Conservation (phyloP, 2,329 filamentous ascomycete genomes). For the Chalara sp. region DNA sequence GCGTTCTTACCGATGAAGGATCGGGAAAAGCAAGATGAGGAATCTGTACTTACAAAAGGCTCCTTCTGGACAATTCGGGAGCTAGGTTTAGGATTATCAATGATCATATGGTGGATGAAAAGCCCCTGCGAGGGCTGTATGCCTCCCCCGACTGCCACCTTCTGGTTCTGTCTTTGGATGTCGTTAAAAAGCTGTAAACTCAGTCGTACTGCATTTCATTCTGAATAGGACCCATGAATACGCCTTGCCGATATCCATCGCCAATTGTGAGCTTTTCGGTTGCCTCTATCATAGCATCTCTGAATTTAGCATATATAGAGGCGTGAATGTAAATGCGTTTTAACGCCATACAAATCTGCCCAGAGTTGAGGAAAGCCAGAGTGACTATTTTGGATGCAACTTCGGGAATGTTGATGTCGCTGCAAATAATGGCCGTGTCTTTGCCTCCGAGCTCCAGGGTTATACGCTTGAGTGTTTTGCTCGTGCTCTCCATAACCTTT, state of each 20-base stretch:
- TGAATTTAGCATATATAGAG: constrained; percentile 41
- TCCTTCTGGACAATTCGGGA: constrained; percentile 51
- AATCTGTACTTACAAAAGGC: constrained; percentile 37
- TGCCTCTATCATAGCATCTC: constrained; percentile 38
- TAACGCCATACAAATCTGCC: constrained; percentile 43
- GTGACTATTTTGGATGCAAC: constrained; percentile 36
- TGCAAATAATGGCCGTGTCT: constrained; percentile 44
- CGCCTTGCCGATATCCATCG: constrained; percentile 26
- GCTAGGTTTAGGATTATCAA: constrained; percentile 48
- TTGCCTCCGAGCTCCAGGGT: constrained; percentile 43
- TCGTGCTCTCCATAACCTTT: constrained; percentile 41
- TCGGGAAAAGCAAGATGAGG: no score
- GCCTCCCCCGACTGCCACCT: constrained; percentile 34
- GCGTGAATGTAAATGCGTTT: constrained; percentile 57
- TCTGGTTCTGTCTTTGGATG: constrained; percentile 44
- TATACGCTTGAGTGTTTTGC: constrained; percentile 40
- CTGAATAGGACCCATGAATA: constrained; percentile 48
- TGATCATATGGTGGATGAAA: constrained; percentile 52
- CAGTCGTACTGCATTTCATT: constrained; percentile 54
- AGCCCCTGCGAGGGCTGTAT: constrained; percentile 32
- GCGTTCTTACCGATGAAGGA: no score
- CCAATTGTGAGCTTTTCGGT: constrained; percentile 34
- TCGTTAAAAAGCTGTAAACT: constrained; percentile 48
- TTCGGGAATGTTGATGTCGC: constrained; percentile 41
- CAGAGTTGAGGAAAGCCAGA: constrained; percentile 43